Base-by-base conservation (phyloP, 2,329 filamentous ascomycete genomes). In the Calonectria ilicicola region DNA sequence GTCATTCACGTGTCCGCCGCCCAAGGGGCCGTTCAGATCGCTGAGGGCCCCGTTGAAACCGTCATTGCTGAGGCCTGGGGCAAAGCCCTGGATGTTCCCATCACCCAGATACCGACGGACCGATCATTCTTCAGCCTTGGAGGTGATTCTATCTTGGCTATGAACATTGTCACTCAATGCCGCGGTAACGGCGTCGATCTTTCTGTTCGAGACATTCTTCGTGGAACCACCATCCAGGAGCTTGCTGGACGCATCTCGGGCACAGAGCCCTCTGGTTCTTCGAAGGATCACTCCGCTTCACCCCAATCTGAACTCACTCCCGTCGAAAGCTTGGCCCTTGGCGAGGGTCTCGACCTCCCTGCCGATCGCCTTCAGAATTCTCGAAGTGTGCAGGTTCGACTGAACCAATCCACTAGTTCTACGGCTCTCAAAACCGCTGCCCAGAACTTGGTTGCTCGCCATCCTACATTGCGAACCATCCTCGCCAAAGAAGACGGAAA, bases 141-240 rank as follows among this genome's bases (percentile, higher is more conserved):
- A 3, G 53, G 53, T 26, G 53, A 60, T 17, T 60, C 53, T 14
- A 60, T 60, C 7, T 23, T 60, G 21, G 53, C 53, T 7, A 60
- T 60, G 53, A 60, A 60, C 53, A 60, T 60, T 60, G 53, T 60
- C 3, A 60, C 53, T 23, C 53, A 60, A 21, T 60, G 53, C 53
- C 53, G 53, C 19, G 53, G 32, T 3, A 60, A 60, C 15, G 53
- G 32, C 23, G 53, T 60, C 2, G 53, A 60, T 8, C 38, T 60
- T 2, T 60, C 53, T 19, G 53, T 60, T 17, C 32, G 53, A 19
- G 53, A 60, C 4, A 60, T 60, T 12, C 53, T 60, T 12, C 53
- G 53, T 17, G 53, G 53, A 15, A 60, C 32, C 21, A 60, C 53
- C 7, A 60, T 60, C 15, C 15, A 60, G 15, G 53, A 60, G 14